Evolutionary conservation across 495 filamentous ascomycete genomes (phyloP), one percentile per base, ranked within the genome.

Genomic region (Penicillium subrubescens): DNA sequence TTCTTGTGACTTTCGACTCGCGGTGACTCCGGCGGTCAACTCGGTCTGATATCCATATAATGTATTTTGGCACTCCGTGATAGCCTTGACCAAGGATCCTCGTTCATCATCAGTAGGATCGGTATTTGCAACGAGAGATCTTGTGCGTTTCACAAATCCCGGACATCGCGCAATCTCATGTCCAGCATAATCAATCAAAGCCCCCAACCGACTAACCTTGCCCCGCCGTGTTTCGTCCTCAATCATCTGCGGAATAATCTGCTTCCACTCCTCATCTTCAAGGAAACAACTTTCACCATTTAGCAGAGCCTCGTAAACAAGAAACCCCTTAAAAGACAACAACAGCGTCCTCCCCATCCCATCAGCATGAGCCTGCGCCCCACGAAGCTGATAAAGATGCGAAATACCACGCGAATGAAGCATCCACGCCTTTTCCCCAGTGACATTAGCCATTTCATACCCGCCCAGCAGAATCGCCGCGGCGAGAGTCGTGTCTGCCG

Each of bases 361-460:
- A 5, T 27, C 51, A 17, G 46, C 60, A 52, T 78, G 72, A 1
- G 68, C 65, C 27, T 63, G 59, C 2, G 74, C 62, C 0, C 78
- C 77, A 0, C 79, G 75, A 12, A 72, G 54, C 4, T 59, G 61
- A 23, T 78, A 68, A 15, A 79, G 66, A 35, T 62, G 56, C 7
- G 58, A 67, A 10, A 77, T 72, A 21, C 78, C 79, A 4, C 74
- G 69, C 3, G 79, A 72, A 61, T 80, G 78, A 14, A 70, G 62
- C 19, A 80, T 61, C 74, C 77, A 80, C 1, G 73, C 70, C 19
- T 69, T 56, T 12, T 65, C 51, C 7, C 59, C 67, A 2, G 75
- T 72, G 1, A 64, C 64, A 46, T 70, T 73, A 25, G 73, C 55
- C 59, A 77, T 53, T 52, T 81, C 77, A 57, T 76, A 81, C 17